Evolutionary conservation across 2,329 filamentous ascomycete species (phyloP).

Genomic region (Ilyonectria destructans): DNA sequence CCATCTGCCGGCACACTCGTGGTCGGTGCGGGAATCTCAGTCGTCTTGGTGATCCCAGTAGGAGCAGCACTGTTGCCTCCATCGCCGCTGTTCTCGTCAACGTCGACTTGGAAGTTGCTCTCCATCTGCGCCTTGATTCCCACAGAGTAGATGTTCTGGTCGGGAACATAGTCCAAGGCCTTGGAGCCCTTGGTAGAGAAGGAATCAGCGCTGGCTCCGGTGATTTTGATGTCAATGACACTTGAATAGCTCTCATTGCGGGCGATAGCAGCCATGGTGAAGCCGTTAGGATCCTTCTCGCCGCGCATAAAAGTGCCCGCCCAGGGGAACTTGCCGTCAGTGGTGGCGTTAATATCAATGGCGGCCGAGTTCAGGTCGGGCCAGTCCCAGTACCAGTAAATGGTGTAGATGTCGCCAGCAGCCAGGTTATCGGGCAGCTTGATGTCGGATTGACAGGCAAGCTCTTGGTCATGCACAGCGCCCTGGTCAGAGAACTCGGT

Average conservation of each 20-base stretch:
- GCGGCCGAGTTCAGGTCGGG: conserved; percentile 69
- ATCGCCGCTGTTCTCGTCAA: conserved; percentile 49
- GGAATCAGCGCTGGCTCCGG: conserved; percentile 42
- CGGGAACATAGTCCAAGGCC: conserved; percentile 51
- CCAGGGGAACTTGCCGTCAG: conserved; percentile 61
- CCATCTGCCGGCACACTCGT: conserved; percentile 35
- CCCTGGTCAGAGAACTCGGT: conserved; percentile 69
- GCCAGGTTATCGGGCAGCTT: conserved; percentile 78
- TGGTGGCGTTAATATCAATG: conserved; percentile 58
- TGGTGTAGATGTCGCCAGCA: conserved; percentile 78
- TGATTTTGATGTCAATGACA: conserved; percentile 59
- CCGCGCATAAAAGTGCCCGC: conserved; percentile 60
- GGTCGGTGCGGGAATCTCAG: conserved; percentile 13
- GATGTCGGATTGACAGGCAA: conserved; percentile 88
- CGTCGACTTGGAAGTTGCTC: conserved; percentile 62
- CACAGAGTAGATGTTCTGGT: conserved; percentile 60
- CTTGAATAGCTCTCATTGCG: conserved; percentile 61
- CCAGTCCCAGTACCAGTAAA: conserved; percentile 99
- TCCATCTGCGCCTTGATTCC: conserved; percentile 64
- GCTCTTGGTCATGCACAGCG: conserved; percentile 69
- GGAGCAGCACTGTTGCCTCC: conserved; percentile 40
- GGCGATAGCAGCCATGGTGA: conserved; percentile 53
- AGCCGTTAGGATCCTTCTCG: conserved; percentile 56
- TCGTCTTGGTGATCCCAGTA: conserved; percentile 31
- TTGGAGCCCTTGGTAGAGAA: conserved; percentile 45